A percentile compares a stretch with the other conserved stretches of the same genome.
These are phyloP conservation scores for Cercospora berteroae DNA, from an alignment of 2,329 filamentous ascomycete species.

Conservation along the genomic window DNA sequence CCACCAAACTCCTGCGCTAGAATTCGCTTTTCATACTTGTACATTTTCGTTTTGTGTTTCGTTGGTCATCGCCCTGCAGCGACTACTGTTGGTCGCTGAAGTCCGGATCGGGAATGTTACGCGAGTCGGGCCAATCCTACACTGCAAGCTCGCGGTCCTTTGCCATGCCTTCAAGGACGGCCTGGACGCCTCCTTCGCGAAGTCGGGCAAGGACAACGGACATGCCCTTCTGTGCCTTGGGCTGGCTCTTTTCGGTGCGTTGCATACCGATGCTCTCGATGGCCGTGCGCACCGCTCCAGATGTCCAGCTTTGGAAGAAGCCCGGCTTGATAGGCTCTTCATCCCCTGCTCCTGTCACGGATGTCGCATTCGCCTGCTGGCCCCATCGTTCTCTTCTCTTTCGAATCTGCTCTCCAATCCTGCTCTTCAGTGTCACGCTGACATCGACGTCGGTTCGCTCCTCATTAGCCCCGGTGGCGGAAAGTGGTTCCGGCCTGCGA, in stretches of 20 bases:
- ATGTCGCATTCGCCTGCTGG: conserved; percentile 41
- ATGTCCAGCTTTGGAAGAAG: conserved; percentile 63
- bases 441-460: conserved; percentile 66
- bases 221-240: conserved; percentile 82
- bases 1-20: conserved; percentile 17
- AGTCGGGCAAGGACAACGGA: conserved; percentile 72
- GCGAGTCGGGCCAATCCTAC: neutral
- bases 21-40: conserved; percentile 7
- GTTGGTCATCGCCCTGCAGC: neutral
- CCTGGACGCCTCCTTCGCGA: conserved; percentile 64
- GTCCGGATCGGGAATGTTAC: neutral
- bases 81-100: neutral
- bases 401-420: conserved; percentile 66
- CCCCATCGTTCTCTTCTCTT: conserved; percentile 49
- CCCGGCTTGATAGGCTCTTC: conserved; percentile 53
- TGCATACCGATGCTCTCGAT: conserved; percentile 77
- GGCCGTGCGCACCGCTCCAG: conserved; percentile 70
- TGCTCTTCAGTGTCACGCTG: conserved; percentile 70
- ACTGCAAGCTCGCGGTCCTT: conserved; percentile 48
- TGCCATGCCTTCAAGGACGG: conserved; percentile 69
- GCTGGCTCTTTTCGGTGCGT: conserved; percentile 73
- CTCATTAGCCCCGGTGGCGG: conserved; percentile 25
- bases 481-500: conserved; percentile 44
- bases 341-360: conserved; percentile 39
- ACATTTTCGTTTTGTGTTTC: conserved; percentile 8